Conservation (phyloP, 257 asterid genomes). For the Coffea canephora region DNA sequence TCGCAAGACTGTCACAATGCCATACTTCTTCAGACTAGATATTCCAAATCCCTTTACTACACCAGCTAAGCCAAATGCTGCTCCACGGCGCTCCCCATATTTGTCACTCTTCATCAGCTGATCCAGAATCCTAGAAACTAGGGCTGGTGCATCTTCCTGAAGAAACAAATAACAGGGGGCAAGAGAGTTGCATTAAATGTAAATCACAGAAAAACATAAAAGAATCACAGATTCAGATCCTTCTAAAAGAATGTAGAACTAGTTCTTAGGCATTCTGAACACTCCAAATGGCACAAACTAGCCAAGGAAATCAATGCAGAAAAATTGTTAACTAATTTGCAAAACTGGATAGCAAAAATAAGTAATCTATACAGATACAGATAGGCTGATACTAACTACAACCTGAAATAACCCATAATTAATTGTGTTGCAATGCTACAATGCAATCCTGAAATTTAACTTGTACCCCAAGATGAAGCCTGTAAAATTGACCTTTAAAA, state of each 20-base stretch:
- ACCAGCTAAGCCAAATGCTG: constrained; percentile 98
- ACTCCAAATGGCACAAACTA: background rate
- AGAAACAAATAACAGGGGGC: constrained; percentile 7
- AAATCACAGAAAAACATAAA: background rate
- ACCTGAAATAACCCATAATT: background rate
- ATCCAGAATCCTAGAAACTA: constrained; percentile 75
- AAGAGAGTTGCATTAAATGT: background rate
- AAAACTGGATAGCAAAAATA: background rate
- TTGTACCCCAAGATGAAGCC: background rate
- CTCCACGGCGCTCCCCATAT: constrained; percentile 99
- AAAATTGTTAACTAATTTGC: background rate
- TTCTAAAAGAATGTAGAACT: background rate
- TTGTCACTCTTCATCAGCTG: constrained; percentile 92
- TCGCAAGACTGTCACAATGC: constrained; percentile 53
- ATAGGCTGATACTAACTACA: background rate
- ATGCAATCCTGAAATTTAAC: background rate
- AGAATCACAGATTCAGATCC: background rate
- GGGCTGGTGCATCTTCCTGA: constrained; percentile 87
- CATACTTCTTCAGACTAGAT: constrained; percentile 80
- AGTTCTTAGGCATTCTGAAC: background rate
- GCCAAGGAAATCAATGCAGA: background rate
- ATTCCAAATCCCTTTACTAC: constrained; percentile 88
- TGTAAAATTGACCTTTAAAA: background rate
- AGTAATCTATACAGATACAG: too few relatives aligned
- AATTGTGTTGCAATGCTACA: background rate